Evolutionary conservation across 2,329 filamentous ascomycete genomes (phyloP).

Genomic region (Mycosphaerella arachidis): DNA sequence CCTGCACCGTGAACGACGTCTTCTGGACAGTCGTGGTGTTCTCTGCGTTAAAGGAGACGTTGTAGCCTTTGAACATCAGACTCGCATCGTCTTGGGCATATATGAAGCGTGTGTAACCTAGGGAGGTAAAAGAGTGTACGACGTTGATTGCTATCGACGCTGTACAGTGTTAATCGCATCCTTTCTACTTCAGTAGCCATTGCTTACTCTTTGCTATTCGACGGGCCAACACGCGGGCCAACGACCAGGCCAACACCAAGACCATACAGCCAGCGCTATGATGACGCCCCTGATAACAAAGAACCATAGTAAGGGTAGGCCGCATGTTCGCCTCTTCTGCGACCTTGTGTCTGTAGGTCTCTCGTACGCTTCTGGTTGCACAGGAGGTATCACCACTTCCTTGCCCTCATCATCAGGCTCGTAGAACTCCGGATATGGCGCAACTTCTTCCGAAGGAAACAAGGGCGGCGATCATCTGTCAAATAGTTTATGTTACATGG

Average conservation of each 20-base stretch:
- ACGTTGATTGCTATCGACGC: conserved; percentile 31
- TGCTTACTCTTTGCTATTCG: conserved; percentile 25
- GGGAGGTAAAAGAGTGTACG: conserved; percentile 37
- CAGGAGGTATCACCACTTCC: conserved; percentile 24
- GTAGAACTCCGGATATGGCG: conserved; percentile 27
- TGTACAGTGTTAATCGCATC: background rate
- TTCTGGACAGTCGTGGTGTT: conserved; percentile 33
- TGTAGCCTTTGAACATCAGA: conserved; percentile 37
- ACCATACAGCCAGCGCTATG: conserved; percentile 30
- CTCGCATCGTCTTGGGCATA: conserved; percentile 38
- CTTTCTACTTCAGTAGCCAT: background rate
- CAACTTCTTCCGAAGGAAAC: conserved; percentile 23
- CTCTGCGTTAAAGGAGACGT: conserved; percentile 37
- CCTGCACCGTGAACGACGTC: conserved; percentile 34
- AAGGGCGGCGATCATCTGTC: conserved; percentile 20
- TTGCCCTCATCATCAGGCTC: conserved; percentile 27
- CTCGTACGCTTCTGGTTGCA: conserved; percentile 13
- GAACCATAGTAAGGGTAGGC: conserved; percentile 19
- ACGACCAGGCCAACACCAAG: too few species aligned
- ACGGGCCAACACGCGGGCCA: conserved; percentile 37
- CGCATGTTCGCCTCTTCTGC: conserved; percentile 18
- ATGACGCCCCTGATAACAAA: conserved; percentile 21
- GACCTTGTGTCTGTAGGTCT: conserved; percentile 2
- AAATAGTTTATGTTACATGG: conserved; percentile 15
- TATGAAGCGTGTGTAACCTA: conserved; percentile 42